These are phyloP conservation scores for Diaporthe helianthi DNA, from an alignment of 2,329 filamentous ascomycete genomes.

Conservation along the genomic window DNA sequence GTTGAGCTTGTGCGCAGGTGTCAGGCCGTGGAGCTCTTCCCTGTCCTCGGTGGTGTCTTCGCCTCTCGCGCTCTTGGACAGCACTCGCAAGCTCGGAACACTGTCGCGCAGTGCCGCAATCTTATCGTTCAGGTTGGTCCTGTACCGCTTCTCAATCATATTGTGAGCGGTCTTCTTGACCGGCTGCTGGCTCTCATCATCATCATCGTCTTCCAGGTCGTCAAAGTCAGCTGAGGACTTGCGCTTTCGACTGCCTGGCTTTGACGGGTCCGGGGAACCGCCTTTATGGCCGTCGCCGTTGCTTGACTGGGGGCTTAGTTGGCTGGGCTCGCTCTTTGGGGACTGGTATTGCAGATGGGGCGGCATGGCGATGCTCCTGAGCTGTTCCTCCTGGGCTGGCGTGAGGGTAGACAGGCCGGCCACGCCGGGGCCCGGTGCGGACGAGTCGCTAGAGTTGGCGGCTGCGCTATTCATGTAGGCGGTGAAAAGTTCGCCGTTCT, in stretches of 20 bases:
- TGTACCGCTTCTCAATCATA: constrained; percentile 97
- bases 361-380: constrained; percentile 71
- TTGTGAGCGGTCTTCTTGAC: constrained; percentile 95
- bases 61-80: constrained; percentile 74
- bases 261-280: constrained; percentile 67
- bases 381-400: constrained; percentile 65
- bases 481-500: constrained; percentile 22
- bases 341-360: constrained; percentile 66
- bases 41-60: constrained; percentile 76
- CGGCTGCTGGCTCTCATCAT: constrained; percentile 61
- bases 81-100: constrained; percentile 86
- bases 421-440: constrained; percentile 42
- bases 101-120: constrained; percentile 91
- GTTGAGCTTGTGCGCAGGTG: constrained; percentile 92
- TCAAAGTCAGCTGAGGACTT: constrained; percentile 70
- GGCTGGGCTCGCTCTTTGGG: constrained; percentile 64
- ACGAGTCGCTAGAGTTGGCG: constrained; percentile 40
- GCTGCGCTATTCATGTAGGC: constrained; percentile 38
- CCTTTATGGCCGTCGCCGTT: constrained; percentile 55
- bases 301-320: constrained; percentile 64
- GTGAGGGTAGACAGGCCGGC: constrained; percentile 54
- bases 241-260: constrained; percentile 65
- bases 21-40: constrained; percentile 81
- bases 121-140: constrained; percentile 96
- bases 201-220: constrained; percentile 67